Base-by-base conservation (phyloP, 2,329 filamentous ascomycete species). In the Fusarium foetens region DNA sequence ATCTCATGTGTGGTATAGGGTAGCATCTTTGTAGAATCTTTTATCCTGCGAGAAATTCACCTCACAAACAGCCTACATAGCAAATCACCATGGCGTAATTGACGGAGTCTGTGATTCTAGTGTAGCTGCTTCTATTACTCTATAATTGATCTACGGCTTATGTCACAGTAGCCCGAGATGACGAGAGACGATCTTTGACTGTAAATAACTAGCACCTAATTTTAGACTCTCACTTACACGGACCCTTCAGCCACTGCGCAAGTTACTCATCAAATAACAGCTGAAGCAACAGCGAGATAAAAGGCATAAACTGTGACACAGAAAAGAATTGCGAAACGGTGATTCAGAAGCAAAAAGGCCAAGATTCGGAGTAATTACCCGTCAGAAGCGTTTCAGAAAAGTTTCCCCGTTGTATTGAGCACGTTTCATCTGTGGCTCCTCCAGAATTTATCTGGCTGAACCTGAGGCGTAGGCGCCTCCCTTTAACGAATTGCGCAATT, bases 401-500 rank as follows among this genome's bases (percentile, higher is more conserved):
- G 55, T 75, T 74, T 69, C 68, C 67, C 65, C 63, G 65, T 38
- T 70, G 71, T 62, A 42, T 71, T 76, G 74, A 76, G 74, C 72
- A 76, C 36, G 74, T 76, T 76, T 76, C 74, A 76, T n/a, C 45
- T 36, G 36, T 8, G 48, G 49, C 48, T 35, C 49, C 62, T 66
- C 41, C 23, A 33, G 58, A 62, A 33, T 33, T 33, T 33, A 6
- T 45, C 63, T 59, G 58, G 39, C 58, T 51, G 51, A 57, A 68
- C 58, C 49, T 58, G 39, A 33, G 55, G 35, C 54, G 9, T 12
- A 31, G 36, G 52, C 21, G 46, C 63, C 63, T 58, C 66, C 66
- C 63, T 55, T 63, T 60, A 73, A 25, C 25, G 25, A 25, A 76
- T 77, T 77, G 75, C 75, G 75, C 75, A 77, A 77, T 76, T 71